Evolutionary conservation across 768 basidiomycete species (phyloP).

Genomic region (Sarcomyxa edulis): DNA sequence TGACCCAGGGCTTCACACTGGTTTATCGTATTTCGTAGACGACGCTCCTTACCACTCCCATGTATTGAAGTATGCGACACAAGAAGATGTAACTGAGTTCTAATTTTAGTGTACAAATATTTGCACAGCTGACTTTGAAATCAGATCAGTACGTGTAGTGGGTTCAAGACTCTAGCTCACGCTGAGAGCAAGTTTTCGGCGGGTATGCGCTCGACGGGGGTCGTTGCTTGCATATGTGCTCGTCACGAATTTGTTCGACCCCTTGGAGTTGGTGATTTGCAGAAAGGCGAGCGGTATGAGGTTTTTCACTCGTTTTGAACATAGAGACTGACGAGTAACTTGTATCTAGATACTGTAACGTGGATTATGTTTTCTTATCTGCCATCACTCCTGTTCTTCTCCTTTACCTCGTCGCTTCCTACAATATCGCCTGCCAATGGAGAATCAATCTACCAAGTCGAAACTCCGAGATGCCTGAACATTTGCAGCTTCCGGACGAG

Average conservation of each 20-base stretch:
- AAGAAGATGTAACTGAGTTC: too few relatives aligned
- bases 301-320: background rate
- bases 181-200: constrained; percentile 7
- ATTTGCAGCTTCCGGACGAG: constrained; percentile 19
- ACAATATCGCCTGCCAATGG: constrained; percentile 30
- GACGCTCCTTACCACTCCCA: constrained; percentile 12
- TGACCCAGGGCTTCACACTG: constrained; percentile 17
- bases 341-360: constrained; percentile 15
- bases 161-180: constrained; percentile 4
- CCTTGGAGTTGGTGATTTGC: constrained; percentile 21
- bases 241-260: too few relatives aligned
- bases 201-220: constrained; percentile 7
- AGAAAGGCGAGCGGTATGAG: constrained; percentile 25
- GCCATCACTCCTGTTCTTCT: constrained; percentile 1
- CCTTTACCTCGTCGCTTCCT: constrained; percentile 13
- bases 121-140: too few relatives aligned
- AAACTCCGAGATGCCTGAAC: constrained; percentile 9
- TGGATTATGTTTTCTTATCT: constrained; percentile 18
- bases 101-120: too few relatives aligned
- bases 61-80: too few relatives aligned
- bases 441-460: too few relatives aligned
- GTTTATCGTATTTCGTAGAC: constrained; percentile 18
- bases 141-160: constrained; percentile 4
- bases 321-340: too few relatives aligned
- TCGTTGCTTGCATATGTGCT: constrained; percentile 5